Base-by-base conservation (phyloP, 768 basidiomycete genomes). In the Lactarius trivialis region DNA sequence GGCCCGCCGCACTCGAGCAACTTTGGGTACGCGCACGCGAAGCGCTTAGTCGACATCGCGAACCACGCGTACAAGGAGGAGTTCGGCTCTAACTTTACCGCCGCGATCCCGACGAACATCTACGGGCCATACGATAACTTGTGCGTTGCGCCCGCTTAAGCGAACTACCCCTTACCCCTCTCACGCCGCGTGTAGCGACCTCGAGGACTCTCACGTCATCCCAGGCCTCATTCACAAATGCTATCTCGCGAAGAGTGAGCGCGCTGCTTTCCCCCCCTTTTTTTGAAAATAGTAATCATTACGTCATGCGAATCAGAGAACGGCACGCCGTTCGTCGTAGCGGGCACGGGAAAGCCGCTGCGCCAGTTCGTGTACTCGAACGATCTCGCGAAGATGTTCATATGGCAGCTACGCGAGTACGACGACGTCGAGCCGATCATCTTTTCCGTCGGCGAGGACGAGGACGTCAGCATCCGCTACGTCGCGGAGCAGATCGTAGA, bases 41-140 rank as follows among this genome's bases (percentile, higher is more conserved):
- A 98, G 76, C 82, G 94, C 17, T 82, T 97, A 80, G 93, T 98
- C 7, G 95, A 97, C 71, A 86, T 97, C 2, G 89, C 92, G 72
- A 97, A 97, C 72, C 93, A 89, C 67, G 95, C 95, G 0, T 98
- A 97, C 81, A 88, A 96, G 77, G 93, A 95, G 69, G 88, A 97
- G 73, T 96, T 88, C 68, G 93, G 93, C n/a, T 86, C 85, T 76
- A 92, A 91, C 74, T 97, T 96, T 72, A 96, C 93, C 5, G 91
- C 92, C 50, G 93, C 93, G n/a, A 98, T 98, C 71, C 95, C 95
- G 0, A 97, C 95, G 7, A 97, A 94, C 72, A 85, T 97, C 24
- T 97, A 97, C 70, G 94, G 95, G 19, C 91, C 90, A 4, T 72
- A 91, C 69, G 94, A 97, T 75, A 97, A 97, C 78, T 98, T 90